These are phyloP conservation scores for Amylocystis lapponica DNA, from an alignment of 768 basidiomycete genomes.

Conservation along the genomic window DNA sequence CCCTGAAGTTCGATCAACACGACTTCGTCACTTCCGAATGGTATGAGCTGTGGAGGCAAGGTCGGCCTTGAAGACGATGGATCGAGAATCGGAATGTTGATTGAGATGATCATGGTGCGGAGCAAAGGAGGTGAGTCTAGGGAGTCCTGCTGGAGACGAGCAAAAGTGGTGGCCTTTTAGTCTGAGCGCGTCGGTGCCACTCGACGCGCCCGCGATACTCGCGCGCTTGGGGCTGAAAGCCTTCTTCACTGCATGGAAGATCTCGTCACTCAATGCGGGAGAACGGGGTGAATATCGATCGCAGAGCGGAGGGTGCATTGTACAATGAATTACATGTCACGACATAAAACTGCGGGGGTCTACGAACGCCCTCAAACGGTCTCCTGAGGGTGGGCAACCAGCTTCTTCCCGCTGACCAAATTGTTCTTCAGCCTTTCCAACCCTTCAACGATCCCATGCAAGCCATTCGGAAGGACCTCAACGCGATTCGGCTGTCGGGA, in stretches of 20 bases:
- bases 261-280: too few relatives aligned
- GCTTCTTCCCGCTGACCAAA: conserved; percentile 23
- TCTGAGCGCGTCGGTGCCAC: too few relatives aligned
- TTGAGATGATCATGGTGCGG: conserved; percentile 64
- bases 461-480: conserved; percentile 21
- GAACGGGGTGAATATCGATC: too few relatives aligned
- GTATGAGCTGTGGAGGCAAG: conserved; percentile 60
- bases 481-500: conserved; percentile 2
- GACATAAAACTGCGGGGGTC: too few relatives aligned
- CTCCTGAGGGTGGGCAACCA: conserved; percentile 22
- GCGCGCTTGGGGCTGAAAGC: too few relatives aligned
- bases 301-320: too few relatives aligned
- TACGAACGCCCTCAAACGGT: conserved; percentile 2
- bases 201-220: too few relatives aligned
- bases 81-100: conserved; percentile 35
- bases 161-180: too few relatives aligned
- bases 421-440: conserved; percentile 15
- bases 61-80: conserved; percentile 24
- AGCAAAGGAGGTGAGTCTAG: too few relatives aligned
- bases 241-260: too few relatives aligned
- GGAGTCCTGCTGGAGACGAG: too few relatives aligned
- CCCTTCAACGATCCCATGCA: conserved; percentile 20
- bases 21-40: conserved; percentile 72
- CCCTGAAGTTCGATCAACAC: conserved; percentile 89
- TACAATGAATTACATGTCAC: too few relatives aligned